Conservation (phyloP, 1,284 basidiomycete species). For the Exobasidium rhododendri region DNA sequence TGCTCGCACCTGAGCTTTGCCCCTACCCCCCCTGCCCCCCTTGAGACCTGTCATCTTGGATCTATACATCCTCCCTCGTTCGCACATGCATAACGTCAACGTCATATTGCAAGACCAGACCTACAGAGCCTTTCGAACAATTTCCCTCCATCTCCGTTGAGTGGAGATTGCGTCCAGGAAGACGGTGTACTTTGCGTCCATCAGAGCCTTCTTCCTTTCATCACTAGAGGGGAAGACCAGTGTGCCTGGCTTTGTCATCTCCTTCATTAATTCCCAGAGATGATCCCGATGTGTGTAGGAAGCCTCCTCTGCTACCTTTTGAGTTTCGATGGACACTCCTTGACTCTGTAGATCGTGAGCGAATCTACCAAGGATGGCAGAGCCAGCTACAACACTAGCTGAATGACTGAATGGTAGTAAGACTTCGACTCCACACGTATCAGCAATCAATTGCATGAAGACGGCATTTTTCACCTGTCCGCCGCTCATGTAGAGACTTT, state of each 20-base stretch:
- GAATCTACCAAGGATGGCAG: slow-evolving; percentile 87
- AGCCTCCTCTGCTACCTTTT: slow-evolving; percentile 58
- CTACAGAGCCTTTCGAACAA: slow-evolving; percentile 26
- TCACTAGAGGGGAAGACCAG: slow-evolving; percentile 67
- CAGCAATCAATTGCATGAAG: slow-evolving; percentile 67
- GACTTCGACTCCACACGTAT: slow-evolving; percentile 77
- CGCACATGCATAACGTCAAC: too few species aligned
- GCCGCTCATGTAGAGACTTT: slow-evolving; percentile 78
- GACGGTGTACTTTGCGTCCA: slow-evolving; percentile 78
- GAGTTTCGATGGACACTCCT: slow-evolving; percentile 27
- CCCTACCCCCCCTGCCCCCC: too few species aligned
- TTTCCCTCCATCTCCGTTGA: slow-evolving; percentile 71
- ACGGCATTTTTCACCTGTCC: slow-evolving; percentile 49
- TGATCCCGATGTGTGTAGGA: slow-evolving; percentile 64
- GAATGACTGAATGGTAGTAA: slow-evolving; percentile 73
- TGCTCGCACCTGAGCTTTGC: too few species aligned
- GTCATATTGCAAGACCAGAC: too few species aligned
- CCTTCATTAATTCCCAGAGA: slow-evolving; percentile 91
- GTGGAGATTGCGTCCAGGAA: slow-evolving; percentile 83
- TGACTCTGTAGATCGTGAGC: slow-evolving; percentile 64
- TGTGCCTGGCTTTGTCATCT: slow-evolving; percentile 84
- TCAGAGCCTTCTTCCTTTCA: slow-evolving; percentile 58
- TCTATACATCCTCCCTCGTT: too few species aligned
- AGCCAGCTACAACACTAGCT: slow-evolving; percentile 83
- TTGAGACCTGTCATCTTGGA: too few species aligned